phyloP scores from a whole-genome alignment of 2,329 filamentous ascomycete species.

The Colletotrichum australisinense region DNA sequence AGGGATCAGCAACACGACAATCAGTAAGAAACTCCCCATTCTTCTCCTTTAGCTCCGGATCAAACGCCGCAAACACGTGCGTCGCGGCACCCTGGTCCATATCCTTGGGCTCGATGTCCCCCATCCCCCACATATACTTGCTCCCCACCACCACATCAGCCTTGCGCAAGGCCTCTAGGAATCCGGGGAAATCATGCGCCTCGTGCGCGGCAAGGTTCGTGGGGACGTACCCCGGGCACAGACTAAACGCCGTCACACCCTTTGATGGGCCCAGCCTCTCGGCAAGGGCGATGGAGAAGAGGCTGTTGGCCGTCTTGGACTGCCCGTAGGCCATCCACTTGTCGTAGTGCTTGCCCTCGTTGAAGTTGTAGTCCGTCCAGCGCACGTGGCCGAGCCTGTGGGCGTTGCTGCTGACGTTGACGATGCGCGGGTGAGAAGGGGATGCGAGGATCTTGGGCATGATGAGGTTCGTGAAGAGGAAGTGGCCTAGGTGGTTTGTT shows the following conservation, averaged over 20 bases:
- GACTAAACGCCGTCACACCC: conserved; percentile 54
- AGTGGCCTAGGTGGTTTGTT: conserved; percentile 52
- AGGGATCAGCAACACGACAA: conserved; percentile 29
- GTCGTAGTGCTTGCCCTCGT: conserved; percentile 37
- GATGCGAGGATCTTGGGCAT: conserved; percentile 43
- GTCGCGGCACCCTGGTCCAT: conserved; percentile 25
- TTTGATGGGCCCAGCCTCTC: conserved; percentile 40
- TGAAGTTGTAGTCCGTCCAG: conserved; percentile 57
- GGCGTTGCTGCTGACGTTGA: conserved; percentile 58
- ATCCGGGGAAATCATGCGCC: conserved; percentile 10
- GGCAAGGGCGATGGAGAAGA: conserved; percentile 35
- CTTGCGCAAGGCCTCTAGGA: conserved; percentile 7
- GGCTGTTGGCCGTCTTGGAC: conserved; percentile 43
- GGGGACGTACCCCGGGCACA: conserved; percentile 69
- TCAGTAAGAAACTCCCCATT: conserved; percentile 26
- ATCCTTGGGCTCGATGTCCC: conserved; percentile 9
- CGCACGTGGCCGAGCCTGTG: conserved; percentile 54
- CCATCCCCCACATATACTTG: conserved; percentile 18
- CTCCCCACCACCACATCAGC: conserved; percentile 17
- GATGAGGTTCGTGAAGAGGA: conserved; percentile 53
- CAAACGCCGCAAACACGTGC: conserved; percentile 31
- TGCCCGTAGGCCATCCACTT: conserved; percentile 42
- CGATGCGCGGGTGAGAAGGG: conserved; percentile 46
- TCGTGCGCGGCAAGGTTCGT: conserved; percentile 30
- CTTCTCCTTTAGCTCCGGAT: conserved; percentile 7